phyloP scores from a whole-genome alignment of 139 green algal genomes.

The Micractinium sp. region DNA sequence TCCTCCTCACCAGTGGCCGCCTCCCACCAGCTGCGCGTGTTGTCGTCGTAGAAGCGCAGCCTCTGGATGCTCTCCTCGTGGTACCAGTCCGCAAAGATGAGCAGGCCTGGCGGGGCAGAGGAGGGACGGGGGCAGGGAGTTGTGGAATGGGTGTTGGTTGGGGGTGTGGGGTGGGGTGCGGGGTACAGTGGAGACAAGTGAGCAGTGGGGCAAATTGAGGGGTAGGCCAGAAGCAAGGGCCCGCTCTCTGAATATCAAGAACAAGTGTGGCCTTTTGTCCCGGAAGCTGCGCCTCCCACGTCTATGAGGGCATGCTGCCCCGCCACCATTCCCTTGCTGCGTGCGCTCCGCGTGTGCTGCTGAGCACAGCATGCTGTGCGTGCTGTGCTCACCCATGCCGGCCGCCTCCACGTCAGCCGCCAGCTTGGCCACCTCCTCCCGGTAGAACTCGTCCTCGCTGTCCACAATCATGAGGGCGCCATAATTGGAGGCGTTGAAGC shows the following conservation, averaged over 20 bases:
- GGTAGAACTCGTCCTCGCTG: slow-evolving; percentile 93
- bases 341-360: not conserved
- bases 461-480: slow-evolving; percentile 90
- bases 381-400: slow-evolving; percentile 4
- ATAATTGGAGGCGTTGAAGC: slow-evolving; percentile 93
- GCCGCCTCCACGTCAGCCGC: slow-evolving; percentile 10
- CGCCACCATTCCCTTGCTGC: not conserved
- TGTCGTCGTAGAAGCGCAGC: slow-evolving; percentile 99
- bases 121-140: not conserved
- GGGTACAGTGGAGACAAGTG: too few species aligned
- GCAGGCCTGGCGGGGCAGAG: slow-evolving; percentile 48
- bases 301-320: too few species aligned
- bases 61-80: slow-evolving; percentile 79
- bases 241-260: too few species aligned
- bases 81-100: slow-evolving; percentile 98
- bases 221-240: too few species aligned
- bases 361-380: not conserved
- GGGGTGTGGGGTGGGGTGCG: not conserved
- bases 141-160: not conserved
- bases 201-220: too few species aligned
- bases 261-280: too few species aligned
- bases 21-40: slow-evolving; percentile 94
- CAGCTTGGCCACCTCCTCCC: slow-evolving; percentile 88
- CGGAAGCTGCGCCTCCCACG: not conserved
- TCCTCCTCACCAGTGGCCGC: slow-evolving; percentile 68